Evolutionary conservation across 2,329 filamentous ascomycete species (phyloP).

Genomic region (Elsinoe perseae): DNA sequence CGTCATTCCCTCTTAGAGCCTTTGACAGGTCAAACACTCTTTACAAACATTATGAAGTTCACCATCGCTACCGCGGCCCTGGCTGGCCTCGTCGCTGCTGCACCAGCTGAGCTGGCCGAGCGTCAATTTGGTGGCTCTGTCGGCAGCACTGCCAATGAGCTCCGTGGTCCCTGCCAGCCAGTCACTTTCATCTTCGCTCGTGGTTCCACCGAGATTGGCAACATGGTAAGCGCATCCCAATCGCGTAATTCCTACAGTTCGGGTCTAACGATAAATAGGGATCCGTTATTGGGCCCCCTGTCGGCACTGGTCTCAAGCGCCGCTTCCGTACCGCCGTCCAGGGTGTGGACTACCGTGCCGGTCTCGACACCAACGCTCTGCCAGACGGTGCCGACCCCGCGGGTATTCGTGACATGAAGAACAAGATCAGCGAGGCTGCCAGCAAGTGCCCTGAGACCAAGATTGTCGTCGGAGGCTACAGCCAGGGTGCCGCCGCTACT

Average conservation of each 20-base stretch:
- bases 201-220: slow-evolving; percentile 43
- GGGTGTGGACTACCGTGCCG: slow-evolving; percentile 20
- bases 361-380: slow-evolving; percentile 21
- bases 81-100: slow-evolving; percentile 11
- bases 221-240: slow-evolving; percentile 30
- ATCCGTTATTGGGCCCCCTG: not conserved
- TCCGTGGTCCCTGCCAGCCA: slow-evolving; percentile 27
- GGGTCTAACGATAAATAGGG: not conserved
- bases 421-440: slow-evolving; percentile 4
- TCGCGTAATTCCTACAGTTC: not conserved
- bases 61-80: slow-evolving; percentile 9
- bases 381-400: slow-evolving; percentile 21
- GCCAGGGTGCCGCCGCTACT: slow-evolving; percentile 24
- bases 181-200: slow-evolving; percentile 16
- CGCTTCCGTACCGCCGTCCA: slow-evolving; percentile 18
- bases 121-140: slow-evolving; percentile 3
- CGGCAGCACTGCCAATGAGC: slow-evolving; percentile 19
- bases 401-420: slow-evolving; percentile 18
- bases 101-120: slow-evolving; percentile 2
- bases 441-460: slow-evolving; percentile 25
- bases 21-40: slow-evolving; percentile 11
- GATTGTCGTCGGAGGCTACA: slow-evolving; percentile 25
- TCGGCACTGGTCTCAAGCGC: slow-evolving; percentile 2
- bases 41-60: slow-evolving; percentile 14
- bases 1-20: not conserved